Conservation (phyloP, 148 eudicot species). For the Persicaria maculosa region DNA sequence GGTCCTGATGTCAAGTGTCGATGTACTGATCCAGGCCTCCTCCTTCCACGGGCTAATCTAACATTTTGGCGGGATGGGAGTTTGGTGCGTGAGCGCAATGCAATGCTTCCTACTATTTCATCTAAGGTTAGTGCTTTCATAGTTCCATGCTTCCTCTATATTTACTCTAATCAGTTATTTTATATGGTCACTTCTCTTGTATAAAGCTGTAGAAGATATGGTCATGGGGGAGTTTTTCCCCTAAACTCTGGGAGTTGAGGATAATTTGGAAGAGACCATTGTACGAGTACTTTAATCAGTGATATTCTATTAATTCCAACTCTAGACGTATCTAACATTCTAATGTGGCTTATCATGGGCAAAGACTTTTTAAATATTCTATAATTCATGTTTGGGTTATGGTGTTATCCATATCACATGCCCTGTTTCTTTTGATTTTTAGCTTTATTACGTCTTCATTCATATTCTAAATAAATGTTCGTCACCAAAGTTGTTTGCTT, state of each 20-base stretch:
- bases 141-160: neutral
- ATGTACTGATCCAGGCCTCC: constrained; percentile 87
- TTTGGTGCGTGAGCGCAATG: constrained; percentile 85
- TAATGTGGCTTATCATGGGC: neutral
- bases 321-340: neutral
- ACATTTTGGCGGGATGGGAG: constrained; percentile 93
- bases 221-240: neutral
- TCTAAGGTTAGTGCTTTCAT: constrained; percentile 53
- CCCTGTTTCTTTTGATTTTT: neutral
- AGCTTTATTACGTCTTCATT: neutral
- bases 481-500: neutral
- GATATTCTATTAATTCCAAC: neutral
- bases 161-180: neutral
- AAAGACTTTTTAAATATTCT: neutral
- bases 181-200: neutral
- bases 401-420: neutral
- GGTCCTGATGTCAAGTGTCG: constrained; percentile 95
- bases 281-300: neutral
- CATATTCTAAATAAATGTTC: neutral
- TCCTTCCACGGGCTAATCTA: constrained; percentile 86
- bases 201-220: neutral
- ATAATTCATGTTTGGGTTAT: neutral
- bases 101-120: constrained; percentile 93
- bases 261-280: neutral
- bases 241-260: neutral